phyloP scores from a whole-genome alignment of 1,284 basidiomycete species.

The Leccinum pachyderme region DNA sequence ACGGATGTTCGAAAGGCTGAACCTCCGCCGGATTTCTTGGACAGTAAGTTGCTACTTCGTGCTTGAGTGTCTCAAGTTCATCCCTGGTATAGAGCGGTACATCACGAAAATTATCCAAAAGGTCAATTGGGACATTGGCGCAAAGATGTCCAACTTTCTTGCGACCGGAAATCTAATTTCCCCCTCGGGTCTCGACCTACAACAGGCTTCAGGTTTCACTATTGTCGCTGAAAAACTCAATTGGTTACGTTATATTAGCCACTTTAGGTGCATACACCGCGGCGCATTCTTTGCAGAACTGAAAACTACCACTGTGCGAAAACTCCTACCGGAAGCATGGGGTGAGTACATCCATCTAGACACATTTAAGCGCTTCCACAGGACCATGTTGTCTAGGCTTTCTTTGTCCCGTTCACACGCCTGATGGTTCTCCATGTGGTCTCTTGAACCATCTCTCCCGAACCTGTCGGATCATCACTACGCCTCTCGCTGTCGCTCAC shows the following conservation, averaged over 20 bases:
- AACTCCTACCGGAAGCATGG: conserved; percentile 98
- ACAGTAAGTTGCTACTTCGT: conserved; percentile 53
- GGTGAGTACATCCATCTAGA: conserved; percentile 47
- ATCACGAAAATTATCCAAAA: conserved; percentile 76
- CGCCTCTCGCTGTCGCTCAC: conserved; percentile 72
- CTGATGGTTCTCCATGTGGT: conserved; percentile 97
- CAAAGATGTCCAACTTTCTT: conserved; percentile 90
- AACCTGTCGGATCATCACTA: conserved; percentile 89
- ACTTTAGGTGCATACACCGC: conserved; percentile 98
- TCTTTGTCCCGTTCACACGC: conserved; percentile 98
- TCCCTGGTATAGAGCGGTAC: conserved; percentile 62
- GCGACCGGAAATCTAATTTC: conserved; percentile 97
- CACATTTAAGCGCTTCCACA: conserved; percentile 4
- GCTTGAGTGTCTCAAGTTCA: conserved; percentile 9
- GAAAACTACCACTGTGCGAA: conserved; percentile 98
- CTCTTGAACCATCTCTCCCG: conserved; percentile 96
- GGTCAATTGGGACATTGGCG: conserved; percentile 91
- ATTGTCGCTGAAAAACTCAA: conserved; percentile 99
- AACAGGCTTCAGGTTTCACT: conserved; percentile 97
- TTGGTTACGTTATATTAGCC: conserved; percentile 97
- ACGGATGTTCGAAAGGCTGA: conserved; percentile 76
- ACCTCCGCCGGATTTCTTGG: conserved; percentile 79
- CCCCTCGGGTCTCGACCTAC: conserved; percentile 92
- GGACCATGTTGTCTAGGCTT: conserved; percentile 60
- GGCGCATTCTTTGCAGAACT: conserved; percentile 99